Conservation (phyloP, 345 rosid species). For the Acer saccharum region DNA sequence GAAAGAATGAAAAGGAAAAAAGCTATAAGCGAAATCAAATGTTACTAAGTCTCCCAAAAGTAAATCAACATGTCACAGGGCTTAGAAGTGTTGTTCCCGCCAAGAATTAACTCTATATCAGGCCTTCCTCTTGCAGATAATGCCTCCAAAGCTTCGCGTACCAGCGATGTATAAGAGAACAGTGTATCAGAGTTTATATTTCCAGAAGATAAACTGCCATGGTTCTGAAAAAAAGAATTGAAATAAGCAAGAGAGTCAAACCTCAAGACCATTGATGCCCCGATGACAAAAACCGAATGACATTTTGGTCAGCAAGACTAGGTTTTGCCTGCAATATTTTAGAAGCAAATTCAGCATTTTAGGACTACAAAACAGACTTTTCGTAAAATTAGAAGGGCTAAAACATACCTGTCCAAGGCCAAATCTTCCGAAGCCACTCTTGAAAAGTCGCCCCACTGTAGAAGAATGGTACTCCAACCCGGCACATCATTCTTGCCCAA, state of each 20-base stretch:
- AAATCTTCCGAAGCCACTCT: constrained; percentile 96
- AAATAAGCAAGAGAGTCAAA: constrained; percentile 21
- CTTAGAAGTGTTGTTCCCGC: constrained; percentile 96
- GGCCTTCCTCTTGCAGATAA: constrained; percentile 82
- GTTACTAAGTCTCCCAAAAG: constrained; percentile 63
- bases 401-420: constrained; percentile 87
- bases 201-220: not conserved
- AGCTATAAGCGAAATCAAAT: constrained; percentile 31
- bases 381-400: not conserved
- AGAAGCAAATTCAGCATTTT: constrained; percentile 17
- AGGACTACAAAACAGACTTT: constrained; percentile 7
- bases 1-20: not conserved
- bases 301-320: constrained; percentile 76
- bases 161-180: constrained; percentile 32
- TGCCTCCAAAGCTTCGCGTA: constrained; percentile 79
- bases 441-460: constrained; percentile 88
- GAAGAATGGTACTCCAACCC: constrained; percentile 96
- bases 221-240: not conserved
- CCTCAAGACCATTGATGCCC: constrained; percentile 96
- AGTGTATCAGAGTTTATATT: not conserved
- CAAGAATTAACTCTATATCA: constrained; percentile 66
- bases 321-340: constrained; percentile 73
- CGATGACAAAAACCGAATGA: constrained; percentile 77
- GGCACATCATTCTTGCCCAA: constrained; percentile 61
- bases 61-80: constrained; percentile 78